These are phyloP conservation scores for Pterocarpus santalinus DNA, from an alignment of 306 rosid species.

Conservation along the genomic window DNA sequence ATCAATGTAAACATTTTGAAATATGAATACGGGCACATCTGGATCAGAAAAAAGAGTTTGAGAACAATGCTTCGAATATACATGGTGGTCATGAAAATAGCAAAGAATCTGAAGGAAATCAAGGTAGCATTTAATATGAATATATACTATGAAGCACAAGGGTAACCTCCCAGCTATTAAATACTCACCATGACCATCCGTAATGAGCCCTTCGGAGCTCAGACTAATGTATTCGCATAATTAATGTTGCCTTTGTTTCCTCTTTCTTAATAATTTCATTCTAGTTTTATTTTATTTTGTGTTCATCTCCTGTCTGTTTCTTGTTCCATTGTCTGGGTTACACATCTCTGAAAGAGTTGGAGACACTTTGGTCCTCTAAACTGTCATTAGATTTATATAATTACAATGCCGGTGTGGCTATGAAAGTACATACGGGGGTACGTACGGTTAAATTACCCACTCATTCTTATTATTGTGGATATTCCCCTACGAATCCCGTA, in stretches of 20 bases:
- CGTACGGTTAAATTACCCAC: slow-evolving; percentile 25
- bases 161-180: slow-evolving; percentile 30
- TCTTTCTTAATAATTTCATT: slow-evolving; percentile 14
- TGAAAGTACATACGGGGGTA: slow-evolving; percentile 49
- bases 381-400: slow-evolving; percentile 47
- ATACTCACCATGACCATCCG: slow-evolving; percentile 30
- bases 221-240: slow-evolving; percentile 36
- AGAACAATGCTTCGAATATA: neutral
- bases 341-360: slow-evolving; percentile 50
- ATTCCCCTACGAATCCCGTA: slow-evolving; percentile 33
- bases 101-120: slow-evolving; percentile 25
- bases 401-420: slow-evolving; percentile 40
- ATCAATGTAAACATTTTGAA: slow-evolving; percentile 2
- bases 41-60: neutral
- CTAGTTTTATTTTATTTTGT: slow-evolving; percentile 28
- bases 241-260: slow-evolving; percentile 30
- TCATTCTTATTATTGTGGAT: slow-evolving; percentile 12
- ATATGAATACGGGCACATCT: neutral
- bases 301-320: slow-evolving; percentile 41
- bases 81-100: slow-evolving; percentile 9
- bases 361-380: slow-evolving; percentile 45
- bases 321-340: slow-evolving; percentile 54
- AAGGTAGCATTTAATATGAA: slow-evolving; percentile 23
- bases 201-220: neutral
- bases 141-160: slow-evolving; percentile 2